These are phyloP conservation scores for Boletus insuetus DNA, from an alignment of 768 basidiomycete species.

Conservation along the genomic window DNA sequence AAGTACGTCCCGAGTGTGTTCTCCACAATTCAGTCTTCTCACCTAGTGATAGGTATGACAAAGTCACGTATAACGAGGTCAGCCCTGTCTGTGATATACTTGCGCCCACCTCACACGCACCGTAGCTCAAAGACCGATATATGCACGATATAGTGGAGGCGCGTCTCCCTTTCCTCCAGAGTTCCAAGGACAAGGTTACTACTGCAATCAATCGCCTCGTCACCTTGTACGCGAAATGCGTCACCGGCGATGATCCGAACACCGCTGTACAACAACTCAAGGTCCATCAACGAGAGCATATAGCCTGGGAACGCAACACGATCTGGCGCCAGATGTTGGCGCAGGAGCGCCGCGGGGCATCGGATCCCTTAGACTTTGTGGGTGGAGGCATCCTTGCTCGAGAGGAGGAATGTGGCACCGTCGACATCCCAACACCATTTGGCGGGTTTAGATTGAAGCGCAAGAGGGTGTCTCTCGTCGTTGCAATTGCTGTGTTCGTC, in stretches of 20 bases:
- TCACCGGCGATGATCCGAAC: slow-evolving; percentile 65
- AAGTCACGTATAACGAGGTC: slow-evolving; percentile 76
- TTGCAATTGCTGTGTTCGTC: slow-evolving; percentile 59
- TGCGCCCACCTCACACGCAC: not conserved
- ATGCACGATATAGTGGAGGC: slow-evolving; percentile 67
- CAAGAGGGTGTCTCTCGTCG: slow-evolving; percentile 54
- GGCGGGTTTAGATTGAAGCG: slow-evolving; percentile 65
- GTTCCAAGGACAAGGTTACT: slow-evolving; percentile 61
- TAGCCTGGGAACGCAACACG: slow-evolving; percentile 97
- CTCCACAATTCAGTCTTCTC: not conserved
- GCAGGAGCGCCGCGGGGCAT: slow-evolving; percentile 62
- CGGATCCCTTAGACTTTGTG: slow-evolving; percentile 32
- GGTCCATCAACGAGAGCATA: slow-evolving; percentile 85
- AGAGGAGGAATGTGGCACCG: slow-evolving; percentile 35
- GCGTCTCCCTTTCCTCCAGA: slow-evolving; percentile 63
- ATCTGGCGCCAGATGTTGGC: slow-evolving; percentile 97
- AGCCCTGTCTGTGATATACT: slow-evolving; percentile 1
- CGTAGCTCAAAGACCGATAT: slow-evolving; percentile 74
- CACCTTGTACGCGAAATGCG: slow-evolving; percentile 80
- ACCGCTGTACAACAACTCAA: slow-evolving; percentile 79
- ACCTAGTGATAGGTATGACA: slow-evolving; percentile 75
- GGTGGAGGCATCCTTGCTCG: slow-evolving; percentile 49
- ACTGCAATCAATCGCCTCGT: slow-evolving; percentile 56
- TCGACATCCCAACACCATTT: slow-evolving; percentile 58
- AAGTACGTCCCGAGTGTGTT: slow-evolving; percentile 54